Percentiles rank a stretch among this genome's conserved stretches.
phyloP scores from a whole-genome alignment of 495 filamentous ascomycete genomes.

The Sphaerosporella brunnea region DNA sequence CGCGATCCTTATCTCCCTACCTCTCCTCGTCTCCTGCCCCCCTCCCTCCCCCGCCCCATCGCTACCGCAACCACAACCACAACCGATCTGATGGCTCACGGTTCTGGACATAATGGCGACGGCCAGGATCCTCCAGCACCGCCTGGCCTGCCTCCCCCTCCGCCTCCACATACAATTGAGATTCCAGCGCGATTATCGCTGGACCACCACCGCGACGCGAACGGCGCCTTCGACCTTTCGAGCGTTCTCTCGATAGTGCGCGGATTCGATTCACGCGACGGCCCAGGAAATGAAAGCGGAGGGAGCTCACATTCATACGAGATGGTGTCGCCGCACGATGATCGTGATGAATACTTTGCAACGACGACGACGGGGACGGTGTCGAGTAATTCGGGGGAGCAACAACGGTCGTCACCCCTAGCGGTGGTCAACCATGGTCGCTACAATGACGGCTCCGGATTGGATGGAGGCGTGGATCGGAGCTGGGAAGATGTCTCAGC shows the following conservation, averaged over 20 bases:
- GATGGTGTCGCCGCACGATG: background rate
- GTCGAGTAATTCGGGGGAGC: background rate
- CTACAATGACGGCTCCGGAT: background rate
- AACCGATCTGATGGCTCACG: too few relatives aligned
- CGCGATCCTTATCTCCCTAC: too few relatives aligned
- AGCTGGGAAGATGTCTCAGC: constrained; percentile 1
- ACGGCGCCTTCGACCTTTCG: background rate
- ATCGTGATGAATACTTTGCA: background rate
- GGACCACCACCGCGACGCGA: background rate
- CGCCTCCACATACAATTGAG: background rate
- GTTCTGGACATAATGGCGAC: too few relatives aligned
- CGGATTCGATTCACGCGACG: background rate
- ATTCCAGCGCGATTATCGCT: background rate
- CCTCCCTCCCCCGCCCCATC: too few relatives aligned
- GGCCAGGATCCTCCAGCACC: too few relatives aligned
- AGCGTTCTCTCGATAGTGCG: background rate
- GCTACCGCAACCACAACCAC: too few relatives aligned
- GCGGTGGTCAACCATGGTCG: background rate
- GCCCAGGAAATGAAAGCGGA: background rate
- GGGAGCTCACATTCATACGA: background rate
- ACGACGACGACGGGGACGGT: background rate
- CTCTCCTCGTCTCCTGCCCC: too few relatives aligned
- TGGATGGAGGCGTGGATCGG: background rate
- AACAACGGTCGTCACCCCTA: background rate
- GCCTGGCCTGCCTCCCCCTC: background rate